Conservation (phyloP, 139 green algal species). For the Coelastrella sp. region DNA sequence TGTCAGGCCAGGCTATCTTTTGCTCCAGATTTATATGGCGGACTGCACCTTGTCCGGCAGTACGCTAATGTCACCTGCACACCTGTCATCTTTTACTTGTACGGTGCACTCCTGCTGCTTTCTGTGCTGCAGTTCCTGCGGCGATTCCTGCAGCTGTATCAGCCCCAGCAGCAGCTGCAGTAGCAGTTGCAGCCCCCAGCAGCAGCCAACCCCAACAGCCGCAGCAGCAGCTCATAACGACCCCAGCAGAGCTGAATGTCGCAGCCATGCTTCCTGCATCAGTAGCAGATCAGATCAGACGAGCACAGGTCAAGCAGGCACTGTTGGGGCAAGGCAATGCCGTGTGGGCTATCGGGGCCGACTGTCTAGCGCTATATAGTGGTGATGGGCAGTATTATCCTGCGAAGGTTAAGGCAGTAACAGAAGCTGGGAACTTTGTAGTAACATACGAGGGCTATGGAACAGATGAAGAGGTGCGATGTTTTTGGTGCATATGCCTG, state of each 20-base stretch:
- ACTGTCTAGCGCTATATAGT: slow-evolving; percentile 75
- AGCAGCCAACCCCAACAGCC: not conserved
- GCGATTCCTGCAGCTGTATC: not conserved
- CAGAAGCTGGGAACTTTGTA: slow-evolving; percentile 74
- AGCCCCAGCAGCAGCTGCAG: slow-evolving; percentile 25
- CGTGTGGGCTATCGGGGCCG: slow-evolving; percentile 83
- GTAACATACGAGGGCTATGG: slow-evolving; percentile 83
- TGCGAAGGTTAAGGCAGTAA: slow-evolving; percentile 57
- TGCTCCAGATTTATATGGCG: too few species aligned
- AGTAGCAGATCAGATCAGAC: slow-evolving; percentile 84
- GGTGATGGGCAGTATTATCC: slow-evolving; percentile 69
- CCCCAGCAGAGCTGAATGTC: slow-evolving; percentile 54
- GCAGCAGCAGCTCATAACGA: slow-evolving; percentile 54
- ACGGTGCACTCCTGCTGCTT: not conserved
- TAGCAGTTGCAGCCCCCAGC: slow-evolving; percentile 13
- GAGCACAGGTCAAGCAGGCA: slow-evolving; percentile 74
- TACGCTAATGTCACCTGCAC: not conserved
- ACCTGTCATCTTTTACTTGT: not conserved
- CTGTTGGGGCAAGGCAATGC: slow-evolving; percentile 77
- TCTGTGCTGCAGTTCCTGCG: not conserved
- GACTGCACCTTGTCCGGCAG: not conserved
- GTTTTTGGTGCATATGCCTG: too few species aligned
- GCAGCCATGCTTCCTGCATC: slow-evolving; percentile 71
- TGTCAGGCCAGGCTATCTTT: too few species aligned
- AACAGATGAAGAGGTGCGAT: slow-evolving; percentile 75